Base-by-base conservation (phyloP, 2,329 filamentous ascomycete genomes). In the Anisogramma anomala region DNA sequence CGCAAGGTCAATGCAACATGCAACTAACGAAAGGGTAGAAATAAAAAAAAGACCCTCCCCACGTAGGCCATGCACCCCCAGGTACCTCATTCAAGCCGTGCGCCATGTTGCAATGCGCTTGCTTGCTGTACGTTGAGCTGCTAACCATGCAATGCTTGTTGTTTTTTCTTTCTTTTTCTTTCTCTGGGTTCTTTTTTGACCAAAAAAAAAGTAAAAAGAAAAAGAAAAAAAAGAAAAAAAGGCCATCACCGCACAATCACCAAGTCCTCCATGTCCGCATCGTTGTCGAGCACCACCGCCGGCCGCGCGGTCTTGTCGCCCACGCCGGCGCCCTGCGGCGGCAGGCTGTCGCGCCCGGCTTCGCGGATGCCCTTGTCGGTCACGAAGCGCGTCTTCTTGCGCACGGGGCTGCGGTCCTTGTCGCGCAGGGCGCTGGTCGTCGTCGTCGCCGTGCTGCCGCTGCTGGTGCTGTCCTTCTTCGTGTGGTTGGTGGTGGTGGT, bases 331-430 rank as follows among this genome's bases (percentile, higher is more conserved):
- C 26, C 22, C 30, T 38, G 36, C 8, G 41, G 41, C 5, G 45
- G 45, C 9, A 87, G 56, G 53, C 82, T 86, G 54, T 87, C 83
- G 45, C 82, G 68, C 1, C 83, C 83, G 3, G 83, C 82, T 59
- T 85, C 82, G 41, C 77, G 73, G 47, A 88, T 87, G 0, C 83
- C 83, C 56, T 80, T 84, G 31, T 78, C 77, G 19, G 83, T 85
- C 30, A 87, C 72, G 54, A 88, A 87, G n/a, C 82, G 69, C 38
- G 82, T 87, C 68, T 84, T 85, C 62, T 85, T 81, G 50, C 73
- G 68, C 23, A 76, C 69, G 0, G 74, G 74, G 54, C 54, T 68
- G 49, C 46, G 56, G 37, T 59, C 52, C 5, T 58, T 45, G 19
- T 45, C 42, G 13, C 39, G 32, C 10, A 39, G 37, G 5, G 39